Percentiles rank a stretch among this genome's conserved stretches.
Evolutionary conservation across 345 rosid genomes (phyloP).

Genomic region (Erysimum cheiranthoides): DNA sequence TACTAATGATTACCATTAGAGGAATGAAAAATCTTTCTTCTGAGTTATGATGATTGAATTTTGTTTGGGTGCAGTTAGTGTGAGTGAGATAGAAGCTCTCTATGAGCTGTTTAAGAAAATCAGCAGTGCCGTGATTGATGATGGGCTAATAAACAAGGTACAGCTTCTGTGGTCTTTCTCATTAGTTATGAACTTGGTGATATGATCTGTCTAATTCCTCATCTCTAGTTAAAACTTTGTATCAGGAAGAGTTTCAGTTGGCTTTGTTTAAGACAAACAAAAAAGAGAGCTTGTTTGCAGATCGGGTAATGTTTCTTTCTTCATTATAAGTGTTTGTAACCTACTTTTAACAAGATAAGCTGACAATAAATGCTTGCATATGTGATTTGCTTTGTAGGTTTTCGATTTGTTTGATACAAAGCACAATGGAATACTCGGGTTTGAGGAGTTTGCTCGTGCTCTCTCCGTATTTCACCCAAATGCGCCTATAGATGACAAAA

Average conservation of each 20-base stretch:
- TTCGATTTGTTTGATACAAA: conserved; percentile 96
- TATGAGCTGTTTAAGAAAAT: conserved; percentile 99
- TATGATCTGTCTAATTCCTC: not conserved
- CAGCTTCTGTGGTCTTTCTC: not conserved
- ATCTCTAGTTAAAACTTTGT: conserved; percentile 11
- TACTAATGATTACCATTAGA: not conserved
- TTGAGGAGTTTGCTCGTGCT: conserved; percentile 99
- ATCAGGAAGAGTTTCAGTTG: conserved; percentile 96
- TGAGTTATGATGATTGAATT: conserved; percentile 32
- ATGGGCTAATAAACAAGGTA: conserved; percentile 96
- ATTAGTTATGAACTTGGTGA: conserved; percentile 2
- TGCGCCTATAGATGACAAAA: conserved; percentile 93
- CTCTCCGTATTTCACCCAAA: conserved; percentile 98
- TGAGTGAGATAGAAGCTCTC: conserved; percentile 98
- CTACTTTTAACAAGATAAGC: not conserved
- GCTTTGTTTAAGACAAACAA: conserved; percentile 97
- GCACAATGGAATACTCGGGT: conserved; percentile 96
- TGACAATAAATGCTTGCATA: not conserved
- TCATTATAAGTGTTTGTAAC: not conserved
- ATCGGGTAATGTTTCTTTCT: conserved; percentile 63
- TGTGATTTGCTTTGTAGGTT: conserved; percentile 60
- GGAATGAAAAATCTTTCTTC: conserved; percentile 13
- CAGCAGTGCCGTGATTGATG: conserved; percentile 99
- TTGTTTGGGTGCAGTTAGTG: conserved; percentile 73
- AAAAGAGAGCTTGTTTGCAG: conserved; percentile 98